Conservation (phyloP, 345 rosid species). For the Eucalyptus cladocalyx region DNA sequence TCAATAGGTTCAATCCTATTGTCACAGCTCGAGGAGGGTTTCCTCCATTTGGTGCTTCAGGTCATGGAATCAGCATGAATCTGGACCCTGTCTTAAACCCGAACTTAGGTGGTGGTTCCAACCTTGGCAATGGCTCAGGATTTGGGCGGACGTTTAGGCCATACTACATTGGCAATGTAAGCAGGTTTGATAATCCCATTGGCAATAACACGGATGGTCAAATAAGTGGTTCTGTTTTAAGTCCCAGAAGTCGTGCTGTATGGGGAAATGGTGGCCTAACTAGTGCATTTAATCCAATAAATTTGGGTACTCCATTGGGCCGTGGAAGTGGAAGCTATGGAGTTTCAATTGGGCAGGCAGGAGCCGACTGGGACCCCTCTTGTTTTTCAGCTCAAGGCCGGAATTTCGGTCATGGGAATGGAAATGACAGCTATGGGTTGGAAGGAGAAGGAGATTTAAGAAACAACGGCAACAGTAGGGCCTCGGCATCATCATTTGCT, state of each 20-base stretch:
- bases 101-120: constrained; percentile 46
- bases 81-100: constrained; percentile 58
- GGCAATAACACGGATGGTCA: constrained; percentile 40
- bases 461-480: constrained; percentile 29
- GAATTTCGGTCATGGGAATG: constrained; percentile 19
- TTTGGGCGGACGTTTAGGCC: constrained; percentile 54
- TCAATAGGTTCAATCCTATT: constrained; percentile 69
- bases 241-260: constrained; percentile 44
- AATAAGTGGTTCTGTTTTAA: constrained; percentile 48
- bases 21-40: constrained; percentile 48
- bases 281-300: constrained; percentile 24
- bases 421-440: constrained; percentile 25
- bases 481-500: constrained; percentile 43
- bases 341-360: constrained; percentile 51
- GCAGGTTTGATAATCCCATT: constrained; percentile 58
- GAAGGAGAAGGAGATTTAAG: constrained; percentile 50
- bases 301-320: constrained; percentile 28
- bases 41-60: constrained; percentile 40
- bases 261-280: constrained; percentile 72
- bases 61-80: constrained; percentile 62
- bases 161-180: constrained; percentile 43
- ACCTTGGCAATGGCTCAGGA: constrained; percentile 46
- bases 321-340: constrained; percentile 50
- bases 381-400: constrained; percentile 20
- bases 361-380: constrained; percentile 62